Conservation (phyloP, 805 yeast species). For the Brettanomyces custersianus region DNA sequence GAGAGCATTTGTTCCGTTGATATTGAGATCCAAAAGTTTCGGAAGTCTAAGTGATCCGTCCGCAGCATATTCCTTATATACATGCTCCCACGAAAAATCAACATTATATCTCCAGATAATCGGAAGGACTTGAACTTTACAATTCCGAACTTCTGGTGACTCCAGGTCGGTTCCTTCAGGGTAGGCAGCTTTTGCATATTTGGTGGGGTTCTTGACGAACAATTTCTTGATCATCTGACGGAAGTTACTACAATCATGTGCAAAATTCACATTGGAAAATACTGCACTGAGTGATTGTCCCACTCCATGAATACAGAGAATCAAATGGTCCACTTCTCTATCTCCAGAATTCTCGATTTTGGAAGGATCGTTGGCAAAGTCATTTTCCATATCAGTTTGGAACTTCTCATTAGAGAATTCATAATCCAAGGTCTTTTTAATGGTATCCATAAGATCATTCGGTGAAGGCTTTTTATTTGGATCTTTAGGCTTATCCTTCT, state of each 20-base stretch:
- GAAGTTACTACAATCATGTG: slow-evolving; percentile 69
- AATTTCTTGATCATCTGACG: slow-evolving; percentile 48
- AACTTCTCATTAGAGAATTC: slow-evolving; percentile 24
- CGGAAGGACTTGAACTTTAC: slow-evolving; percentile 76
- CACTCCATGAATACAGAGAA: slow-evolving; percentile 90
- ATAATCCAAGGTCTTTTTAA: slow-evolving; percentile 7
- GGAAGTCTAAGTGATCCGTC: slow-evolving; percentile 43
- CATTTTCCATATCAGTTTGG: slow-evolving; percentile 41
- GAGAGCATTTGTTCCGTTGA: slow-evolving; percentile 68
- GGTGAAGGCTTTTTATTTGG: neutral
- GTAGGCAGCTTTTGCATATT: slow-evolving; percentile 30
- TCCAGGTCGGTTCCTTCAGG: slow-evolving; percentile 20
- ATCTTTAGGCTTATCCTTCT: neutral
- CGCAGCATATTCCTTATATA: slow-evolving; percentile 26
- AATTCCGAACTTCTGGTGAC: slow-evolving; percentile 27
- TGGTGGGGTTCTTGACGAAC: slow-evolving; percentile 30
- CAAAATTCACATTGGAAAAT: slow-evolving; percentile 76
- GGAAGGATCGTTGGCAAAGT: slow-evolving; percentile 37
- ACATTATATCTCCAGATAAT: slow-evolving; percentile 84
- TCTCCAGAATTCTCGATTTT: slow-evolving; percentile 28
- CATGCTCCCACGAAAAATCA: slow-evolving; percentile 44
- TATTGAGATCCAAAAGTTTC: slow-evolving; percentile 59
- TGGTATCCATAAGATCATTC: slow-evolving; percentile 5
- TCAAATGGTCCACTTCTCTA: slow-evolving; percentile 44
- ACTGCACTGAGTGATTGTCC: slow-evolving; percentile 81